A percentile compares a stretch with the other conserved stretches of the same genome.
These are phyloP conservation scores for Capsicum rhomboideum DNA, from an alignment of 257 asterid genomes.

Conservation along the genomic window DNA sequence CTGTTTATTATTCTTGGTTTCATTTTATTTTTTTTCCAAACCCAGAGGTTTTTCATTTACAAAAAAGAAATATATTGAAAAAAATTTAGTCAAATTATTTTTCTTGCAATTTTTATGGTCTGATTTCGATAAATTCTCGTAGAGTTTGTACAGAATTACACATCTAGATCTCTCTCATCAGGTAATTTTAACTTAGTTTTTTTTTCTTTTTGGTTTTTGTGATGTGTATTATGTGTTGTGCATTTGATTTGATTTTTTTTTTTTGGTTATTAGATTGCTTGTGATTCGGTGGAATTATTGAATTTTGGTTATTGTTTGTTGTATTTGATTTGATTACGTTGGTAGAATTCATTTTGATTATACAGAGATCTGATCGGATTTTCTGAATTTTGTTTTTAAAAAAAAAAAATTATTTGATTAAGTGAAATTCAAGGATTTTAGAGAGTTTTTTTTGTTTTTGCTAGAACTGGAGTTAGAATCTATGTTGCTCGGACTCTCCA, in stretches of 20 bases:
- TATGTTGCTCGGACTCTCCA: too few species aligned
- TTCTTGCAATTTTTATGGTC: background rate
- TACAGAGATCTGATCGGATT: slow-evolving; percentile 9
- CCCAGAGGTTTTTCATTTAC: slow-evolving; percentile 2
- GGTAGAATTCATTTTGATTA: background rate
- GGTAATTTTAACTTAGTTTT: background rate
- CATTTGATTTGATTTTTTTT: background rate
- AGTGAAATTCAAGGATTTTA: background rate
- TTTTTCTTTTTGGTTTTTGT: background rate
- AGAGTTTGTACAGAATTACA: background rate
- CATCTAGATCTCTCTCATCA: background rate
- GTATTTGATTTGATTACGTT: background rate
- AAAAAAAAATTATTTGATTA: background rate
- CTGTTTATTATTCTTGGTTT: background rate
- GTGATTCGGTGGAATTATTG: background rate
- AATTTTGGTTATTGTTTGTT: background rate
- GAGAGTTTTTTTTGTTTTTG: background rate
- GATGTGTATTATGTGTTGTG: background rate
- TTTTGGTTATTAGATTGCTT: background rate
- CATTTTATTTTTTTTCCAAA: too few species aligned
- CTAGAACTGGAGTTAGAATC: background rate
- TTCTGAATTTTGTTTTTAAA: background rate
- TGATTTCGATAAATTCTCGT: background rate
- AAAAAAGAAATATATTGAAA: too few species aligned
- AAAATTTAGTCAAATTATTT: background rate